These are phyloP conservation scores for Vachellia collinsii DNA, from an alignment of 306 rosid species.

Conservation along the genomic window DNA sequence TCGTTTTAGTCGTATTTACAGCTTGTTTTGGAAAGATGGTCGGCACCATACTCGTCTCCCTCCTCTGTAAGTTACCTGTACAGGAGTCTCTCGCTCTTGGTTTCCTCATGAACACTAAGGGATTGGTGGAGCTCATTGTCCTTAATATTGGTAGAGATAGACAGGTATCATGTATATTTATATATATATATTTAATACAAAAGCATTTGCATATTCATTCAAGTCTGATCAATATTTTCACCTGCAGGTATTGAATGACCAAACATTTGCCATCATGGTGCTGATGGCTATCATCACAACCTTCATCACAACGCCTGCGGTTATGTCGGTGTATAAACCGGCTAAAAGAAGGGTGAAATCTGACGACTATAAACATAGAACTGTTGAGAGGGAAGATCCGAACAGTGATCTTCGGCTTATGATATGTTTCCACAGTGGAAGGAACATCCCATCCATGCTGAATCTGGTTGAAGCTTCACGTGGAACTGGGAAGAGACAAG, in stretches of 20 bases:
- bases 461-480: slow-evolving; percentile 69
- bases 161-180: slow-evolving; percentile 39
- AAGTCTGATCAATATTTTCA: background rate
- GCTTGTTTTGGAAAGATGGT: slow-evolving; percentile 75
- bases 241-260: slow-evolving; percentile 69
- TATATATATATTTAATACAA: no score
- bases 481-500: slow-evolving; percentile 52
- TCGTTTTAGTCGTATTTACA: slow-evolving; percentile 54
- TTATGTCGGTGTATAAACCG: slow-evolving; percentile 59
- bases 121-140: slow-evolving; percentile 76
- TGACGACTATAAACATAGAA: slow-evolving; percentile 49
- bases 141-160: slow-evolving; percentile 82
- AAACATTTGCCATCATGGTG: slow-evolving; percentile 76
- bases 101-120: slow-evolving; percentile 76
- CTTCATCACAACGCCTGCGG: slow-evolving; percentile 71
- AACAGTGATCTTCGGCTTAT: slow-evolving; percentile 55
- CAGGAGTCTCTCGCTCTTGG: slow-evolving; percentile 70
- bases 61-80: slow-evolving; percentile 47
- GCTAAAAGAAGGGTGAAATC: slow-evolving; percentile 39
- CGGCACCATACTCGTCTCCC: slow-evolving; percentile 64
- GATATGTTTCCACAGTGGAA: slow-evolving; percentile 57
- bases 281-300: slow-evolving; percentile 82
- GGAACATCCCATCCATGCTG: slow-evolving; percentile 60
- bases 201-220: background rate
- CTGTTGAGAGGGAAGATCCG: slow-evolving; percentile 46